Base-by-base conservation (phyloP, 768 basidiomycete species). In the Strobilomyces dryophilus region DNA sequence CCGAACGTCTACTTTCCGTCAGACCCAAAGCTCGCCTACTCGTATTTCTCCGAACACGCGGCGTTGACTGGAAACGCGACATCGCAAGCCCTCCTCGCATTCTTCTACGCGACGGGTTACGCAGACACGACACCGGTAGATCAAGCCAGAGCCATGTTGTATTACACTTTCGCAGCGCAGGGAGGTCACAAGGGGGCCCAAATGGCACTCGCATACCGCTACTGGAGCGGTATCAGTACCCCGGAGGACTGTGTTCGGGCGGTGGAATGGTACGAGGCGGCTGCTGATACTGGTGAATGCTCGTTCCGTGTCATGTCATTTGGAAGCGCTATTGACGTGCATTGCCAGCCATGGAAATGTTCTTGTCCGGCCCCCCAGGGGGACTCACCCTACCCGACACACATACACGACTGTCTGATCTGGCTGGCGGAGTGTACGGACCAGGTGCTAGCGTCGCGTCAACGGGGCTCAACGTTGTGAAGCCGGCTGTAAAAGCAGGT, bases 211-310 rank as follows among this genome's bases (percentile, higher is more conserved):
- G 97, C 86, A 0, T 98, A 95, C 69, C 82, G 94, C 26, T 86
- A 95, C 64, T 98, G 94, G 95, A 86, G 89, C 36, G 97, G 97
- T 1, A 97, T 99, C 52, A 91, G 95, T 11, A 87, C 92, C 1
- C 73, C 83, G 48, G 93, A 98, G 67, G 84, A 85, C 60, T 98
- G 97, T 69, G 77, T 84, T 61, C 75, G 80, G 11, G 91, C 97
- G 14, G 73, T 92, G 49, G 79, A 81, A 26, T 98, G 92, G 88
- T 99, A 98, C 66, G 89, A 93, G 64, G 77, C 75, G 39, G 92
- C 94, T 1, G 90, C 95, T 15, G 90, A 94, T 57, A 82, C 91
- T 72, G 81, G 93, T 89, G 58, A 54, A 70, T 58, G 8, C 21
- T 18, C 85, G 54, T 47, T 71, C 56, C 12, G 8, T 20, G 3